Evolutionary conservation across 129 eudicot genomes (phyloP).

Genomic region (Centaurea solstitialis): DNA sequence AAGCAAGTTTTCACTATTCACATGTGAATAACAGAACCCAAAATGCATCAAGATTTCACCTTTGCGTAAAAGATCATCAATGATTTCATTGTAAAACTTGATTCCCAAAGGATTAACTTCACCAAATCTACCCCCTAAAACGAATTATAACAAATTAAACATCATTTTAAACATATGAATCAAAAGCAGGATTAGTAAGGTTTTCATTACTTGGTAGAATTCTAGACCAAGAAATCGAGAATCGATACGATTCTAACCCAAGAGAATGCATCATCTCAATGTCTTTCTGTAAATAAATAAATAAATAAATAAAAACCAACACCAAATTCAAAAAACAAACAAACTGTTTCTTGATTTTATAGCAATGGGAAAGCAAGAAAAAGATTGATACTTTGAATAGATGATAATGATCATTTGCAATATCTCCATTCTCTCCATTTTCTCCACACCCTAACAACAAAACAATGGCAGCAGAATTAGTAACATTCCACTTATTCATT

Average conservation of each 20-base stretch:
- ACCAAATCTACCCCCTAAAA: slow-evolving; percentile 77
- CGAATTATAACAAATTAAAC: background rate
- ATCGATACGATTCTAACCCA: slow-evolving; percentile 69
- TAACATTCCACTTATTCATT: background rate
- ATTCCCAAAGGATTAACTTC: slow-evolving; percentile 60
- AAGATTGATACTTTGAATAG: slow-evolving; percentile 55
- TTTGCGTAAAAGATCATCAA: slow-evolving; percentile 59
- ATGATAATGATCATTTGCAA: slow-evolving; percentile 83
- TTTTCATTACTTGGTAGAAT: slow-evolving; percentile 74
- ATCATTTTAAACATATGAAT: background rate
- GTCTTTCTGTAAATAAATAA: slow-evolving; percentile 80
- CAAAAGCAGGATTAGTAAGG: background rate
- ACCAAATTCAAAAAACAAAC: background rate
- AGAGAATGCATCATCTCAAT: slow-evolving; percentile 74
- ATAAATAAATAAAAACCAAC: background rate
- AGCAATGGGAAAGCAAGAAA: background rate
- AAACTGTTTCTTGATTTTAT: background rate
- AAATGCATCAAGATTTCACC: slow-evolving; percentile 45
- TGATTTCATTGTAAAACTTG: slow-evolving; percentile 56
- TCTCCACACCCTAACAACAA: slow-evolving; percentile 42
- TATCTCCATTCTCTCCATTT: slow-evolving; percentile 62
- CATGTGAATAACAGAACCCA: background rate
- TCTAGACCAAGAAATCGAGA: slow-evolving; percentile 90
- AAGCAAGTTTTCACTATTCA: slow-evolving; percentile 11
- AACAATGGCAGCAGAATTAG: background rate